Percentiles rank a stretch among this genome's conserved stretches.
Evolutionary conservation across 306 rosid genomes (phyloP).

Genomic region (Coriaria nepalensis): DNA sequence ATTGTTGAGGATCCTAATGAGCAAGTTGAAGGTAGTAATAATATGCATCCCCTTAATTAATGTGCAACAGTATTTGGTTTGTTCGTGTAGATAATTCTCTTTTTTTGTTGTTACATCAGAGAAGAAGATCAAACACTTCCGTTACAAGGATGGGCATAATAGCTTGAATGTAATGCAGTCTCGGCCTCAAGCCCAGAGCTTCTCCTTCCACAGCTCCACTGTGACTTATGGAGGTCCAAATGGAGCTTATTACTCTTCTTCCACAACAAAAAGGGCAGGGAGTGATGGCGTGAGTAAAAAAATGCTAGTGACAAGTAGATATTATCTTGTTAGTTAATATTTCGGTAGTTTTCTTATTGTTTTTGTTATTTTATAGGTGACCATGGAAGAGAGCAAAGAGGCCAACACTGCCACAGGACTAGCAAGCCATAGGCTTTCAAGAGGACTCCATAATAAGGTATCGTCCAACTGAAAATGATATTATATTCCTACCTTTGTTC

Average conservation of each 20-base stretch:
- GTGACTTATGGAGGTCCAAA: conserved; percentile 52
- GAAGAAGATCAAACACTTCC: conserved; percentile 35
- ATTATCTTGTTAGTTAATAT: neutral
- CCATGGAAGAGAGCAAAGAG: conserved; percentile 69
- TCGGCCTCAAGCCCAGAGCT: conserved; percentile 44
- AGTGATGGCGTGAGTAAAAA: conserved; percentile 59
- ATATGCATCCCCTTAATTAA: neutral
- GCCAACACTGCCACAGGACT: conserved; percentile 51
- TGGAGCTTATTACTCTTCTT: conserved; percentile 50
- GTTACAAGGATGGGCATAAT: conserved; percentile 15
- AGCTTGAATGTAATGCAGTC: conserved; percentile 9
- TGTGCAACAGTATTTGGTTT: neutral
- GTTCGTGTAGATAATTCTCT: neutral
- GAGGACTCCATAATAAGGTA: conserved; percentile 64
- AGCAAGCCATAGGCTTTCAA: conserved; percentile 47
- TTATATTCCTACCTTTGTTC: neutral
- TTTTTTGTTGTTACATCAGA: conserved; percentile 22
- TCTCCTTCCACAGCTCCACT: conserved; percentile 61
- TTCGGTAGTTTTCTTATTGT: conserved; percentile 10
- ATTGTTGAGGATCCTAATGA: conserved; percentile 41
- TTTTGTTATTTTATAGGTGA: conserved; percentile 30
- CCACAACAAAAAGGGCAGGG: conserved; percentile 51
- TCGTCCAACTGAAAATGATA: neutral
- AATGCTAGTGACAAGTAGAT: conserved; percentile 3
- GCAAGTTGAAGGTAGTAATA: conserved; percentile 45